Base-by-base conservation (phyloP, 1,284 basidiomycete genomes). In the Sanghuangporus sanghuang region DNA sequence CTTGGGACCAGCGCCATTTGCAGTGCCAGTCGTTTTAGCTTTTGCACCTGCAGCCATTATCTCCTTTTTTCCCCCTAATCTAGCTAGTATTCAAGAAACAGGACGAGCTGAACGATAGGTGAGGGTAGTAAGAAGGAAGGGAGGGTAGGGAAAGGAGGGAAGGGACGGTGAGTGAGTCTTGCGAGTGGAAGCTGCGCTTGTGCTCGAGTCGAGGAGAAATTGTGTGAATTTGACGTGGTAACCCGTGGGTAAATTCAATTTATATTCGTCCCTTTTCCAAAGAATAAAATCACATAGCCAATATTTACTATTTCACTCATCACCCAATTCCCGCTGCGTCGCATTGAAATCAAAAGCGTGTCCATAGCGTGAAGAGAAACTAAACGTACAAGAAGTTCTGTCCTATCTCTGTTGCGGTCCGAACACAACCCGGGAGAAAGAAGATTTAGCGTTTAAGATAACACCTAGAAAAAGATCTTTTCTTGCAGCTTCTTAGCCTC, bases 401-500 rank as follows among this genome's bases (percentile, higher is more conserved):
- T 23, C 23, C 23, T 23, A 23, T 23, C 23, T 23, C 23, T 32
- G 27, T 3, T 3, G 27, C 27, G 27, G 27, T 32, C 27, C 27
- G 35, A 56, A 3, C 4, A 32, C 54, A 56, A n/a, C 27, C 8
- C 27, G 27, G 23, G 32, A 27, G 14, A 54, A 54, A 27, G 27
- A 32, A 32, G 27, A 32, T 32, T 32, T 32, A 32, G 27, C 27
- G 27, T 39, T 18, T 18, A 39, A 46, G 14, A 23, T 48, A 27
- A 52, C n/a, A 60, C 42, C 75, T 78, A 92, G 73, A 91, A 87
- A 67, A 87, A 77, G 70, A 92, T 78, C 67, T 84, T 81, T 63
- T 84, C 81, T 76, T 93, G 89, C 67, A 96, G 79, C 75, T 88
- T 89, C 76, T 85, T 85, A 61, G 96, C 90, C 78, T 98, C 95